Base-by-base conservation (phyloP, 2,329 filamentous ascomycete genomes). In the Claviceps sp. region DNA sequence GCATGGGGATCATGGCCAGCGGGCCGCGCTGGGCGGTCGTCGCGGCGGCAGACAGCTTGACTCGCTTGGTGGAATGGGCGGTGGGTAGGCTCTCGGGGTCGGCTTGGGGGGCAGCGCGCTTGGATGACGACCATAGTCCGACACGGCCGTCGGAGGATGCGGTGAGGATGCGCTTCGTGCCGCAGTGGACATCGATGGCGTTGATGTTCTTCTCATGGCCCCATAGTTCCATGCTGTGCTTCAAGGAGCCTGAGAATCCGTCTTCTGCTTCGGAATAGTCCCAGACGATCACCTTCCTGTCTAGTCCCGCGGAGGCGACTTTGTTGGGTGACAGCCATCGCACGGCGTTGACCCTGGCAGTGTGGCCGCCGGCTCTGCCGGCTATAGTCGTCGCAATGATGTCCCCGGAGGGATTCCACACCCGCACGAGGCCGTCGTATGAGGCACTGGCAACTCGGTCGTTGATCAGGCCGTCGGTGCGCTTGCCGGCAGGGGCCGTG, bases 321-420 rank as follows among this genome's bases (percentile, higher is more conserved):
- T 89, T 84, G 50, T 78, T 81, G 4, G 84, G 76, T 2, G 86
- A 86, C 47, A 96, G 68, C 72, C 93, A 97, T 61, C 83, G 88
- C 34, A 85, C 88, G n/a, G 84, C 76, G 66, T 91, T 94, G 62
- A 91, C 75, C 55, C 85, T 82, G 43, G 85, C 81, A 10, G 78
- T 81, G 69, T 95, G 89, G 10, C 88, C 86, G 48, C 86, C 85
- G 39, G 79, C 77, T 54, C 75, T 75, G 7, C 76, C 76, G 3
- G 81, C 76, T 2, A 81, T 71, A 1, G 89, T 91, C 0, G 85
- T 87, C 3, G 88, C 87, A 52, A 95, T 74, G n/a, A 85, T 74
- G 55, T 93, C 78, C n/a, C 88, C 89, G 0, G 89, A 90, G 57
- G 84, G 83, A 61, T 93, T 87, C 91, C 93, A 98, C 57, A 97